These are phyloP conservation scores for Collybiopsis luxurians DNA, from an alignment of 768 basidiomycete species.

Conservation along the genomic window DNA sequence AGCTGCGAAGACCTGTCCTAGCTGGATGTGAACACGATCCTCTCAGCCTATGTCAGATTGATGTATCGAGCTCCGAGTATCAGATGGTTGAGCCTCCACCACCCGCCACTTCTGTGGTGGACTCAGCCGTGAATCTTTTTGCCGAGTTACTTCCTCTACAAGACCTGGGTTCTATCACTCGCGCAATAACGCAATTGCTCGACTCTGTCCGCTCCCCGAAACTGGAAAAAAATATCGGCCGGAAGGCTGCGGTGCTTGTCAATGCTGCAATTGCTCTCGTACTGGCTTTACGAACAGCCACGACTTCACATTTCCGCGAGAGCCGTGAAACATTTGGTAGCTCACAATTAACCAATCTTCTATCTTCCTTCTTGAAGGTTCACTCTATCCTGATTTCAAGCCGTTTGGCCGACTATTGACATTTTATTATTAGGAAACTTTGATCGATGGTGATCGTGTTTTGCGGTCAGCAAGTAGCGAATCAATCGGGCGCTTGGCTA, in stretches of 20 bases:
- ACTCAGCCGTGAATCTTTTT: constrained; percentile 88
- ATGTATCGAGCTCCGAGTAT: constrained; percentile 41
- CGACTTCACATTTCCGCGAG: constrained; percentile 50
- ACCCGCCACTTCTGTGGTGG: constrained; percentile 78
- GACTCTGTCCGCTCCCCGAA: constrained; percentile 71
- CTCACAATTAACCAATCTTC: constrained; percentile 52
- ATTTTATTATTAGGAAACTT: constrained; percentile 52
- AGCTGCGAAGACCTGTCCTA: constrained; percentile 78
- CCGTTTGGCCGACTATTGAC: neutral
- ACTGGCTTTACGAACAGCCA: constrained; percentile 61
- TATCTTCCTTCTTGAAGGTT: constrained; percentile 80
- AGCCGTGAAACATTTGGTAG: constrained; percentile 67
- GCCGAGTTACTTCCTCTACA: constrained; percentile 76
- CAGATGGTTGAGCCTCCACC: constrained; percentile 63
- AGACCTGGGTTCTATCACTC: constrained; percentile 55
- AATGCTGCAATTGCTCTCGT: constrained; percentile 78
- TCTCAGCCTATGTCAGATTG: constrained; percentile 61
- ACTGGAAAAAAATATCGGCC: constrained; percentile 82
- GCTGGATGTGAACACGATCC: constrained; percentile 87
- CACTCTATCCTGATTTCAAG: constrained; percentile 10
- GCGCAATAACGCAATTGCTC: constrained; percentile 54
- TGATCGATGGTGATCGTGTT: constrained; percentile 77
- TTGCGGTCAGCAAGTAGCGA: constrained; percentile 82
- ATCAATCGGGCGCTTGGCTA: constrained; percentile 83
- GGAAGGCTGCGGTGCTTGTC: constrained; percentile 79